A percentile compares a stretch with the other conserved stretches of the same genome.
phyloP scores from a whole-genome alignment of 345 rosid species.

The Odontarrhena argentea region DNA sequence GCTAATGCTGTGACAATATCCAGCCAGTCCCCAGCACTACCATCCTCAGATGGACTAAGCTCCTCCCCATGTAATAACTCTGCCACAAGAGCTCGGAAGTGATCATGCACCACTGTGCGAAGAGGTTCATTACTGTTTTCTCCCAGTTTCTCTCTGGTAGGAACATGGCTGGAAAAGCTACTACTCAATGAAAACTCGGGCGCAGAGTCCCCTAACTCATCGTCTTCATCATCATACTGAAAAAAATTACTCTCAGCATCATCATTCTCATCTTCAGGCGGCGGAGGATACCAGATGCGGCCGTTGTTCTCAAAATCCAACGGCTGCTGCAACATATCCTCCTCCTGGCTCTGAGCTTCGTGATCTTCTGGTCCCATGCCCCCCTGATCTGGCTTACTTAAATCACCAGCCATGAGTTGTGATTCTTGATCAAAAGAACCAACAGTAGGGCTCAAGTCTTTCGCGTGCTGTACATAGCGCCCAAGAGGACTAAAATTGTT shows the following conservation, averaged over 20 bases:
- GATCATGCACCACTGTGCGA: constrained; percentile 71
- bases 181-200: constrained; percentile 68
- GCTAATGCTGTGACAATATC: constrained; percentile 78
- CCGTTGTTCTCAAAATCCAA: constrained; percentile 89
- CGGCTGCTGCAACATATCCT: constrained; percentile 49
- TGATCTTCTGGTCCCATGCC: constrained; percentile 53
- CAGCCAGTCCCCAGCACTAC: constrained; percentile 67
- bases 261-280: constrained; percentile 82
- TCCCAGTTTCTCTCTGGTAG: constrained; percentile 65
- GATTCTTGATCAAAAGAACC: constrained; percentile 49
- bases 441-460: constrained; percentile 58
- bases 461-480: constrained; percentile 69
- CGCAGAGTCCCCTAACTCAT: constrained; percentile 79
- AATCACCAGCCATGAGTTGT: constrained; percentile 53
- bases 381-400: constrained; percentile 53
- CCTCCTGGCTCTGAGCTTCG: constrained; percentile 47
- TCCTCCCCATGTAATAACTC: constrained; percentile 83
- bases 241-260: constrained; percentile 73
- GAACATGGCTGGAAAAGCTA: constrained; percentile 69
- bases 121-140: constrained; percentile 75
- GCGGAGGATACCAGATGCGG: constrained; percentile 91
- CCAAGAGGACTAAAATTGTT: constrained; percentile 80
- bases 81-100: constrained; percentile 95
- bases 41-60: constrained; percentile 54
- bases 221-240: constrained; percentile 82